These are phyloP conservation scores for Fusarium xyrophilum DNA, from an alignment of 2,329 filamentous ascomycete species.

Conservation along the genomic window DNA sequence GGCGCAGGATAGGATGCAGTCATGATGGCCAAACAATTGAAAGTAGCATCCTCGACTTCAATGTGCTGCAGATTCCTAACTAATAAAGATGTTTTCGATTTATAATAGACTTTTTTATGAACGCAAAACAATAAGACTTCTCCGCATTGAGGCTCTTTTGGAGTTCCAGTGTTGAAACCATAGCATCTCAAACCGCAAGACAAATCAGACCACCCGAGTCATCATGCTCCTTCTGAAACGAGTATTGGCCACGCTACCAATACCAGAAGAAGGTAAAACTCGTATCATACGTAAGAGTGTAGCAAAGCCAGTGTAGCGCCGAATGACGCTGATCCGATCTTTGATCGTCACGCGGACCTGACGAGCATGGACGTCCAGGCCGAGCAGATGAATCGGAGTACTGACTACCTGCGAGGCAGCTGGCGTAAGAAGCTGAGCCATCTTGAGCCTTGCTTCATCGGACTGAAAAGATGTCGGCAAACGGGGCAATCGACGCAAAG, in stretches of 20 bases:
- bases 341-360: conserved; percentile 24
- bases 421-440: conserved; percentile 36
- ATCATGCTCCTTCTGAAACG: conserved; percentile 35
- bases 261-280: conserved; percentile 33
- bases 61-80: rapidly evolving
- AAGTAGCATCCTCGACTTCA: rapidly evolving
- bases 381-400: conserved; percentile 38
- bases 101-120: background rate
- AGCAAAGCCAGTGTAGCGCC: conserved; percentile 25
- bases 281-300: conserved; percentile 37
- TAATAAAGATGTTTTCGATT: background rate
- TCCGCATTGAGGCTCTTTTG: conserved; percentile 28
- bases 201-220: conserved; percentile 11
- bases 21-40: background rate
- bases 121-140: background rate
- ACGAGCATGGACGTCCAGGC: conserved; percentile 33
- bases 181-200: background rate
- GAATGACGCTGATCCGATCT: conserved; percentile 27
- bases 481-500: conserved; percentile 22
- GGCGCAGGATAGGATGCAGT: too few relatives aligned
- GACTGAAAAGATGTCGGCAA: conserved; percentile 30
- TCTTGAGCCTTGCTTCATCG: conserved; percentile 35
- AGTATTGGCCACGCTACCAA: conserved; percentile 38
- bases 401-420: conserved; percentile 36
- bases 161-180: conserved; percentile 29